Conservation (phyloP, 345 rosid species). For the Populus deltoides region DNA sequence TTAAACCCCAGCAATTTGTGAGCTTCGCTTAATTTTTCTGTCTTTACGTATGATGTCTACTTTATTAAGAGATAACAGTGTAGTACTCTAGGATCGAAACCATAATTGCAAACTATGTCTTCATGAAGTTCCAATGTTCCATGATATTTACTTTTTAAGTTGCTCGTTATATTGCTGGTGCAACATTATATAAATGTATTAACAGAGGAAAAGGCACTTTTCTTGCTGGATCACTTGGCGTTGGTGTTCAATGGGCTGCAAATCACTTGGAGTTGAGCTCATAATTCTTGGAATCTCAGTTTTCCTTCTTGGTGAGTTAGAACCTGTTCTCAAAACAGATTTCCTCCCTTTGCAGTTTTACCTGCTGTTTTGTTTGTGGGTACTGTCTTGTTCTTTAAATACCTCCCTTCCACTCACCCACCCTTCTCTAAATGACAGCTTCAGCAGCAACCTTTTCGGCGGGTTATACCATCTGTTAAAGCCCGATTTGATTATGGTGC, state of each 20-base stretch:
- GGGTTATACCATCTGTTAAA: constrained; percentile 69
- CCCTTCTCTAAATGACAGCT: constrained; percentile 41
- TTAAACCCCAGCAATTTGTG: background rate
- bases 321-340: background rate
- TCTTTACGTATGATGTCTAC: background rate
- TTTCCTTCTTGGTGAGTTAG: constrained; percentile 57
- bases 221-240: constrained; percentile 63
- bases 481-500: constrained; percentile 75
- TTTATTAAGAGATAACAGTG: background rate
- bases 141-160: too few species aligned
- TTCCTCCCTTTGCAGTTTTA: background rate
- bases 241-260: constrained; percentile 67
- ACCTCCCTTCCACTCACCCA: background rate
- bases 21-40: background rate
- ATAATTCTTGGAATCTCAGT: constrained; percentile 54
- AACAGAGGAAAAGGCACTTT: constrained; percentile 64
- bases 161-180: constrained; percentile 41
- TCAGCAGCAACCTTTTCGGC: constrained; percentile 64
- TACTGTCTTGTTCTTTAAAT: background rate
- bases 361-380: background rate
- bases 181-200: constrained; percentile 57
- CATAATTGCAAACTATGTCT: background rate
- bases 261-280: constrained; percentile 49
- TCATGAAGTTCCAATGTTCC: too few species aligned
- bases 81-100: background rate